phyloP scores from a whole-genome alignment of 495 filamentous ascomycete genomes.

The Xylaria castorea region DNA sequence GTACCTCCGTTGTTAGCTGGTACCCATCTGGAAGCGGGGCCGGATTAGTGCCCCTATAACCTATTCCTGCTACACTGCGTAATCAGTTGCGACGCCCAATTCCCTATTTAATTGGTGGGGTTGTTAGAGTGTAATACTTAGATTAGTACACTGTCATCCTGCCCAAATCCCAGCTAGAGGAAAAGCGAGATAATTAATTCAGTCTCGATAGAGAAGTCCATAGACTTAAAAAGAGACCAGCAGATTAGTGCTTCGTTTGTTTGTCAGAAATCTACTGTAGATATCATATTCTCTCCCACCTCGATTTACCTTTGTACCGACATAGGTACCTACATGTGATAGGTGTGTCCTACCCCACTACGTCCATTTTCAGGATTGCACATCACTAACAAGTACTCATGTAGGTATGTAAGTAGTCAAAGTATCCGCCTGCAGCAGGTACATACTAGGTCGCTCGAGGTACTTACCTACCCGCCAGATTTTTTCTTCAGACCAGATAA shows the following conservation, averaged over 20 bases:
- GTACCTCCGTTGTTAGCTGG: not conserved
- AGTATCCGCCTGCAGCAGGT: conserved; percentile 7
- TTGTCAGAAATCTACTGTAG: too few relatives aligned
- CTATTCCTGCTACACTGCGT: not conserved
- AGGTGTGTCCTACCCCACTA: too few relatives aligned
- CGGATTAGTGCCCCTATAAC: not conserved
- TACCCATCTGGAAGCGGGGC: conserved; percentile 13
- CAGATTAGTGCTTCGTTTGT: too few relatives aligned
- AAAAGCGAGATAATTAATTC: not conserved
- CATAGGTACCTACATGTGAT: too few relatives aligned
- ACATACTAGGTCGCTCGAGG: not conserved
- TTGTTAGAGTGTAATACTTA: not conserved
- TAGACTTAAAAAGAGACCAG: too few relatives aligned
- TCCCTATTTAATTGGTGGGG: conserved; percentile 1
- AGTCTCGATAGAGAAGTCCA: not conserved
- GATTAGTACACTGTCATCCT: not conserved
- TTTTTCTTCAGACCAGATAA: not conserved
- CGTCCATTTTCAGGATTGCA: not conserved
- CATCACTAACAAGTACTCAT: not conserved
- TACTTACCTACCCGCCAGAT: not conserved
- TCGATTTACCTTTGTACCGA: not conserved
- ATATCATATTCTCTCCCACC: too few relatives aligned
- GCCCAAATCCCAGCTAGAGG: conserved; percentile 5
- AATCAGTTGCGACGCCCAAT: not conserved
- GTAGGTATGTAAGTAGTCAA: too few relatives aligned